Evolutionary conservation across 2,329 filamentous ascomycete genomes (phyloP), one percentile per base, ranked within the genome.

Genomic region (Colletotrichum tofieldiae): DNA sequence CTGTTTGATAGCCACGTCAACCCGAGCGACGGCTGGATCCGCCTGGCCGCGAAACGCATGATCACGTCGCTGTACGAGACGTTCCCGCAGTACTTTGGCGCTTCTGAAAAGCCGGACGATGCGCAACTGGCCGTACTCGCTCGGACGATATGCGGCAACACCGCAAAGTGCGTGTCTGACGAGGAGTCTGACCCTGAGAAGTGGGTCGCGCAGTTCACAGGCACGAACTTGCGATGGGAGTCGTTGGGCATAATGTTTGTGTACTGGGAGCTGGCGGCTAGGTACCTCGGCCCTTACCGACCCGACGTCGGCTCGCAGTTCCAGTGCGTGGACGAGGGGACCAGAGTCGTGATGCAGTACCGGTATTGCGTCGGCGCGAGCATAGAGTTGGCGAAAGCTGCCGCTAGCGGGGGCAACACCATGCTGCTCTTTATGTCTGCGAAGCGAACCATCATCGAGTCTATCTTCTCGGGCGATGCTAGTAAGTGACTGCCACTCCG

Each of bases 181-280:
- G 76, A 82, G 0, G 78, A 82, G 11, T 71, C 77, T 0, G 78
- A 80, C n/a, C 74, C 81, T 0, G 73, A 80, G 4, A 75, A 75
- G n/a, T 86, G 84, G 83, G 74, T 82, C 0, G 76, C 75, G 2
- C 82, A 85, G 45, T 84, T 86, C 59, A 78, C 77, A 0, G 84
- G 84, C 0, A 71, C 73, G 0, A 81, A 81, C 20, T 75, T 84
- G 26, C 79, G 85, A 1, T 87, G 85, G 85, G 85, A 87, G 64
- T 81, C 82, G 0, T 65, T 87, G 1, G 84, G 84, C 0, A 64
- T 85, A 14, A 74, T 85, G 1, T 86, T 80, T 32, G 74, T 69
- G 8, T 75, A 74, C 59, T 76, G 75, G 73, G 73, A 75, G 56
- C n/a, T 71, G 26, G 62, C 65, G 32, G 70, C 59, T 9, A 59